Base-by-base conservation (phyloP, 2,329 filamentous ascomycete genomes). In the Aspergillus persii region DNA sequence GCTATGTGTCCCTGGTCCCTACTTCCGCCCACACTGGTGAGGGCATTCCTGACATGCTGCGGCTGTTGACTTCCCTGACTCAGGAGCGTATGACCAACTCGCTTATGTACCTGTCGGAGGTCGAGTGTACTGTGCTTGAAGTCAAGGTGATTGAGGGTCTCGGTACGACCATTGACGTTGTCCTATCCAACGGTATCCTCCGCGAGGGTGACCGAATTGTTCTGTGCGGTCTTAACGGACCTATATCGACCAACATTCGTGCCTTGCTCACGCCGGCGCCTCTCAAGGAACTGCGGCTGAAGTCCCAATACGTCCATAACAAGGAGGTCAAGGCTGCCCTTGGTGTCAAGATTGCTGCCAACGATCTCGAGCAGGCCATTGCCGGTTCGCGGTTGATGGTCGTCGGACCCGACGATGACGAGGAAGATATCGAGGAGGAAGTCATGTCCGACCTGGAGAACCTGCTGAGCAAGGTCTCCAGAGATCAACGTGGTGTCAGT, bases 131-230 rank as follows among this genome's bases (percentile, higher is more conserved):
- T 7, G 94, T 99, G 53, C 88, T 99, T 47, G 95, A 99, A 81
- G 95, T 99, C 77, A 99, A 99, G 86, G 91, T 96, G 52, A 97
- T 99, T 63, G 95, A 99, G 77, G 96, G 95, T 79, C 92, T 99
- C 64, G 95, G 95, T 74, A 99, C 96, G 77, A 99, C 95, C 50
- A 98, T 99, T 69, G 95, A 99, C 74, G 94, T 99, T 64, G 89
- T 99, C 68, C 80, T 99, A 56, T 96, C 92, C 59, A 99, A 99
- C 79, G 95, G 95, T 86, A 89, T 97, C 60, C 83, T 99, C 51
- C 87, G 88, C 63, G 95, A 99, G 80, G 95, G 95, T 63, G 95
- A 99, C 76, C 89, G 92, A 41, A 92, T 99, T 70, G 91, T 98
- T 4, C 80, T 99, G 49, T 99, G 95, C 73, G 95, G 95, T 83